Evolutionary conservation across 768 basidiomycete genomes (phyloP).

Genomic region (Mycena chlorophos): DNA sequence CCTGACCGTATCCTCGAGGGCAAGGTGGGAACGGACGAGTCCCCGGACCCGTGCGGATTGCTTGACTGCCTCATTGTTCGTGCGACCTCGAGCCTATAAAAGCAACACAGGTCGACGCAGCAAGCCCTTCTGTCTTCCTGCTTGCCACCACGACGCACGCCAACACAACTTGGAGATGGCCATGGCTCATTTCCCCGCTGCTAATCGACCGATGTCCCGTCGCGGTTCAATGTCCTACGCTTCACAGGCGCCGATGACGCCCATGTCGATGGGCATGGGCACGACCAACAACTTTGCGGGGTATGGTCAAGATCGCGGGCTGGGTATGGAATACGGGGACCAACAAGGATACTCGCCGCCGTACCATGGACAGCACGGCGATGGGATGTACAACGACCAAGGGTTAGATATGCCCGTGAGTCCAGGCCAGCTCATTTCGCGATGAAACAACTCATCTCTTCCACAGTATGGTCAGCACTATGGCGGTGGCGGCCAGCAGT

Average conservation of each 20-base stretch:
- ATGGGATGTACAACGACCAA: neutral
- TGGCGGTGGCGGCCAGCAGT: neutral
- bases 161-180: neutral
- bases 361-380: neutral
- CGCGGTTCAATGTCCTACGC: slow-evolving; percentile 30
- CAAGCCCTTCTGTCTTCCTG: neutral
- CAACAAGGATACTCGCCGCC: slow-evolving; percentile 9
- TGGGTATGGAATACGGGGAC: neutral
- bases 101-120: neutral
- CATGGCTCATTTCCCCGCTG: slow-evolving; percentile 19
- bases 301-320: slow-evolving; percentile 15
- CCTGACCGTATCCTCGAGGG: slow-evolving; percentile 24
- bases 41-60: slow-evolving; percentile 5
- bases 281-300: slow-evolving; percentile 8
- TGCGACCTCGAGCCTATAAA: slow-evolving; percentile 11
- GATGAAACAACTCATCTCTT: too few relatives aligned
- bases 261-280: too few relatives aligned
- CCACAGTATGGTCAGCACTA: neutral
- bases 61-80: slow-evolving; percentile 22
- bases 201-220: slow-evolving; percentile 22
- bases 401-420: neutral
- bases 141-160: neutral
- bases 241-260: too few relatives aligned
- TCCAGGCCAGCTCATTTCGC: too few relatives aligned
- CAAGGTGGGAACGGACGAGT: slow-evolving; percentile 18